Conservation (phyloP, 306 rosid species). For the Dalbergia cultrata region DNA sequence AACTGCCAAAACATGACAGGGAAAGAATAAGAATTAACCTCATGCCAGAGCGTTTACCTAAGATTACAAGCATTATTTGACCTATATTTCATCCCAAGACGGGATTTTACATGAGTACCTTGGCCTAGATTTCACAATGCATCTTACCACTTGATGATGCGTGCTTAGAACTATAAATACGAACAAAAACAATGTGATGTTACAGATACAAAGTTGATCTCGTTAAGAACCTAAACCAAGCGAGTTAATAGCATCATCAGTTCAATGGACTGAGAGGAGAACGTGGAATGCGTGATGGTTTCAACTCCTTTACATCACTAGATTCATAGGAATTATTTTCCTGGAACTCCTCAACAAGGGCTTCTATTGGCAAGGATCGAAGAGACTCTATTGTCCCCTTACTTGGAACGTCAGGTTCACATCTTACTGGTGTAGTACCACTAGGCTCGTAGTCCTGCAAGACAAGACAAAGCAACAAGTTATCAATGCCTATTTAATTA, state of each 20-base stretch:
- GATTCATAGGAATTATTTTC: constrained; percentile 78
- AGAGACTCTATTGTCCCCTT: constrained; percentile 87
- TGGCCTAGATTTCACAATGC: constrained; percentile 38
- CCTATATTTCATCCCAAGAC: constrained; percentile 65
- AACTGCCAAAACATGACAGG: not conserved
- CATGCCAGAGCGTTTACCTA: constrained; percentile 17
- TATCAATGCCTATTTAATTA: too few species aligned
- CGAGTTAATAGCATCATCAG: constrained; percentile 32
- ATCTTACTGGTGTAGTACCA: constrained; percentile 78
- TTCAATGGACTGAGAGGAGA: constrained; percentile 77
- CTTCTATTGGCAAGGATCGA: constrained; percentile 85
- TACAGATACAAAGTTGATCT: constrained; percentile 58
- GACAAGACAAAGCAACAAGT: constrained; percentile 42
- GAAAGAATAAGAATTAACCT: not conserved
- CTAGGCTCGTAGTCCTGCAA: constrained; percentile 91
- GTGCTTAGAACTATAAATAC: constrained; percentile 30
- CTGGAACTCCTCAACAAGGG: constrained; percentile 83
- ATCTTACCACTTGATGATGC: constrained; percentile 15
- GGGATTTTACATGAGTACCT: constrained; percentile 62
- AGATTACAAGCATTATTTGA: constrained; percentile 53
- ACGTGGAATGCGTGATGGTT: constrained; percentile 92
- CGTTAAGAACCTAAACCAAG: constrained; percentile 8
- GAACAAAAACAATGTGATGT: constrained; percentile 42
- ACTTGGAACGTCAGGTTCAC: constrained; percentile 75
- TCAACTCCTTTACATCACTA: constrained; percentile 72